These are phyloP conservation scores for Nicotiana sylvestris DNA, from an alignment of 257 asterid genomes.

Conservation along the genomic window DNA sequence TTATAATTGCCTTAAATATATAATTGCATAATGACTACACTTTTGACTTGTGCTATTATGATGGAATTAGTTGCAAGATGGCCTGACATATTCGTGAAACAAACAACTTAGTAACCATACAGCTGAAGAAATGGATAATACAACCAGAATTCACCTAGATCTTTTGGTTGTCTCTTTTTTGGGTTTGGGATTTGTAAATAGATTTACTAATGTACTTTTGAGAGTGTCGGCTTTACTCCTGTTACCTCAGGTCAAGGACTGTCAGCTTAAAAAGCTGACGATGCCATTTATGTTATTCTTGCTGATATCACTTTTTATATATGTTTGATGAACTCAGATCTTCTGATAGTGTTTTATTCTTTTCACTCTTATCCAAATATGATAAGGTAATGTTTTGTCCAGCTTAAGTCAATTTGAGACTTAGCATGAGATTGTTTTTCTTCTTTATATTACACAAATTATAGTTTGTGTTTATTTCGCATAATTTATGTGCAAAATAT, in stretches of 20 bases:
- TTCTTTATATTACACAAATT: background rate
- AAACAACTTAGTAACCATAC: background rate
- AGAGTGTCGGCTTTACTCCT: background rate
- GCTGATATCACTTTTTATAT: background rate
- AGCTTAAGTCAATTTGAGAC: background rate
- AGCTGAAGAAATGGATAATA: background rate
- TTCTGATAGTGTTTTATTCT: background rate
- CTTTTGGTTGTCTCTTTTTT: background rate
- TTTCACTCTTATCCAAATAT: background rate
- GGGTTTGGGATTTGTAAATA: background rate
- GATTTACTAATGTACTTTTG: background rate
- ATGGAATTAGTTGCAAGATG: background rate
- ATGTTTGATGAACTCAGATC: background rate
- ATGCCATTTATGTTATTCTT: background rate
- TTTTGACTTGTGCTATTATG: background rate
- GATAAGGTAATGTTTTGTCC: background rate
- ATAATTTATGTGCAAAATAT: background rate
- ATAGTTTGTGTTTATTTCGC: background rate
- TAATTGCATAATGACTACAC: background rate
- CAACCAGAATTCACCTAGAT: background rate
- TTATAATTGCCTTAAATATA: background rate
- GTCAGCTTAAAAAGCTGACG: background rate
- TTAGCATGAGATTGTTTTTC: background rate
- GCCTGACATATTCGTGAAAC: background rate
- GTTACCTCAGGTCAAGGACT: background rate